Base-by-base conservation (phyloP, 2,329 filamentous ascomycete genomes). In the Venturia carpophila region DNA sequence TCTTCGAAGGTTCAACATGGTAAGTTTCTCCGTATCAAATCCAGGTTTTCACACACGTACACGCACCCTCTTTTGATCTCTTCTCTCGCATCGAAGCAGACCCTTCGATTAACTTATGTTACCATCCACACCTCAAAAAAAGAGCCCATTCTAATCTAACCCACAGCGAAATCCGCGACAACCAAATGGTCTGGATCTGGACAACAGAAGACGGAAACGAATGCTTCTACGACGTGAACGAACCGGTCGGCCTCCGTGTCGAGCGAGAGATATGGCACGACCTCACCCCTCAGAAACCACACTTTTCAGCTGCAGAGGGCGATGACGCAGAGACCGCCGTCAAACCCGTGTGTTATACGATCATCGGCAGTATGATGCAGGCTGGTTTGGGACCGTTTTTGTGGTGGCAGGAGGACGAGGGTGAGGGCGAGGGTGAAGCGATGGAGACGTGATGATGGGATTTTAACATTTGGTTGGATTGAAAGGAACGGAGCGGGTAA, bases 251-350 rank as follows among this genome's bases (percentile, higher is more conserved):
- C 49, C 89, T 97, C 71, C 84, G 91, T 27, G 87, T 97, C 49
- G 86, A 95, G 70, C 84, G 88, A 62, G 94, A 99, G 77, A 85
- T 90, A 69, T 99, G 94, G 92, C 65, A 91, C 67, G 93, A 97
- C 74, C 89, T 96, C 75, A 87, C 89, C 0, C 93, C 93, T 0
- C 86, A 95, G 77, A 84, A 87, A 52, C 88, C 91, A 0, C 83
- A 84, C 66, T 86, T 87, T 63, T 84, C 88, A 43, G 76, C 79
- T 3, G 83, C 88, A 27, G 19, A 41, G n/a, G 62, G 34, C 60
- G 63, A 67, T 34, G 55, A 62, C 19, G 6, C 43, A 34, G 41
- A 19, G 6, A 21, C 62, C 19, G 34, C n/a, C 24, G n/a, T 45
- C 43, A 49, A 67, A 6, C 4, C 10, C 19, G 42, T 62, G 30